These are phyloP conservation scores for Rhizopogon hawkerae DNA, from an alignment of 1,284 basidiomycete genomes.

Conservation along the genomic window DNA sequence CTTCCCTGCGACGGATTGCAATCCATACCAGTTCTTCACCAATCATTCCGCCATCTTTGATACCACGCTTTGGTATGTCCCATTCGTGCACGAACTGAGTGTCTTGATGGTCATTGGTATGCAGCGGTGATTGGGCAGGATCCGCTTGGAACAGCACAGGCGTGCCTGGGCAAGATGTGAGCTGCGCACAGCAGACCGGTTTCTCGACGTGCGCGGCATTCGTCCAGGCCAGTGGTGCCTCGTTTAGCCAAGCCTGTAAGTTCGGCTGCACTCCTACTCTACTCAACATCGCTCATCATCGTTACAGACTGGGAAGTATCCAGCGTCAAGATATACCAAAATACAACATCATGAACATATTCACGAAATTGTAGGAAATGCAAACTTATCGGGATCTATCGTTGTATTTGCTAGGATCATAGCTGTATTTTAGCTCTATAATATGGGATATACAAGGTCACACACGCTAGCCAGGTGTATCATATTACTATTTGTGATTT, in stretches of 20 bases:
- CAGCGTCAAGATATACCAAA: slow-evolving; percentile 60
- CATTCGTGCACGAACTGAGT: slow-evolving; percentile 14
- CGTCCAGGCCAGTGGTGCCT: slow-evolving; percentile 59
- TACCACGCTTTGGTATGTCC: slow-evolving; percentile 66
- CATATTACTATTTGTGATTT: not conserved
- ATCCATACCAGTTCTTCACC: slow-evolving; percentile 69
- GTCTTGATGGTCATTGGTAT: slow-evolving; percentile 7
- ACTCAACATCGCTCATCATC: slow-evolving; percentile 8
- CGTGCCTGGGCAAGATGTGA: slow-evolving; percentile 70
- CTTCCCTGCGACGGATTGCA: slow-evolving; percentile 70
- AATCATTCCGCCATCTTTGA: slow-evolving; percentile 73
- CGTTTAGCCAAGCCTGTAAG: slow-evolving; percentile 75
- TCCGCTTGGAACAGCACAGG: slow-evolving; percentile 64
- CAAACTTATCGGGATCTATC: not conserved
- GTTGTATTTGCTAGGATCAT: not conserved
- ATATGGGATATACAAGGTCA: not conserved
- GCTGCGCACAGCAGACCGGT: slow-evolving; percentile 77
- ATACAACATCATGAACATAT: slow-evolving; percentile 18
- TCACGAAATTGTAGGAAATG: not conserved
- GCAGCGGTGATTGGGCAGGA: slow-evolving; percentile 85
- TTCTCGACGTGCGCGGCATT: slow-evolving; percentile 71
- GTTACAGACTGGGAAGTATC: slow-evolving; percentile 63
- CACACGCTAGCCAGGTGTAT: not conserved
- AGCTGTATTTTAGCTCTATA: not conserved
- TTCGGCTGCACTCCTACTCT: slow-evolving; percentile 14